These are phyloP conservation scores for Aspergillus sp. DNA, from an alignment of 2,329 filamentous ascomycete species.

Conservation along the genomic window DNA sequence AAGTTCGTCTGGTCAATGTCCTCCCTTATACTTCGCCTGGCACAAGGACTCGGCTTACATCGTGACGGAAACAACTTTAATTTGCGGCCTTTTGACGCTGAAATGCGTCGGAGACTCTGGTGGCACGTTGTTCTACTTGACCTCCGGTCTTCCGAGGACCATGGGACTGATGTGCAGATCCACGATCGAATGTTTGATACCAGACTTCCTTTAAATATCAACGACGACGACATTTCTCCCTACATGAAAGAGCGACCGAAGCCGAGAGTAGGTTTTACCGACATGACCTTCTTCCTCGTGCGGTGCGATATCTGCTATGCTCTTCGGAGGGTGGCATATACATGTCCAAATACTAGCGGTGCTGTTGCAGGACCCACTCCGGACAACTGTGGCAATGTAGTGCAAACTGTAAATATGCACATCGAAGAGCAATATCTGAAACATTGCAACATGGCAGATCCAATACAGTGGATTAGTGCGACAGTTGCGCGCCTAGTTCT, in stretches of 20 bases:
- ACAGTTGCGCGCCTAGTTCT: slow-evolving; percentile 70
- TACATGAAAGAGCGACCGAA: slow-evolving; percentile 49
- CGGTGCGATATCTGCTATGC: slow-evolving; percentile 54
- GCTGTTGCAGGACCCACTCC: slow-evolving; percentile 18
- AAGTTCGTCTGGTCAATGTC: slow-evolving; percentile 47
- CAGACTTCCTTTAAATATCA: slow-evolving; percentile 51
- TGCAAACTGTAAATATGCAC: slow-evolving; percentile 55
- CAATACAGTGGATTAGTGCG: slow-evolving; percentile 67
- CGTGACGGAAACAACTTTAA: slow-evolving; percentile 52
- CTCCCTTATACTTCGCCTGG: slow-evolving; percentile 43
- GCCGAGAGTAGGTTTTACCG: slow-evolving; percentile 53
- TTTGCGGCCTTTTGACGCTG: slow-evolving; percentile 50
- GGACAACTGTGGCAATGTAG: slow-evolving; percentile 44
- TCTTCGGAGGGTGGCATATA: slow-evolving; percentile 40
- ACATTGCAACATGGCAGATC: slow-evolving; percentile 52
- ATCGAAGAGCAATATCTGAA: slow-evolving; percentile 57
- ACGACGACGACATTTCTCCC: slow-evolving; percentile 52
- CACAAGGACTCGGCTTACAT: slow-evolving; percentile 50
- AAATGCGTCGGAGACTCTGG: slow-evolving; percentile 55
- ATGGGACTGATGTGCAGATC: slow-evolving; percentile 49
- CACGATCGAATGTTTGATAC: slow-evolving; percentile 48
- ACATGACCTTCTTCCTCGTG: slow-evolving; percentile 53
- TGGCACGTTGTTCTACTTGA: slow-evolving; percentile 52
- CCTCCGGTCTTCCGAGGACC: slow-evolving; percentile 50
- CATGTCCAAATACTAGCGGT: slow-evolving; percentile 30